Base-by-base conservation (phyloP, 2,329 filamentous ascomycete species). In the Scedosporium aurantiacum region DNA sequence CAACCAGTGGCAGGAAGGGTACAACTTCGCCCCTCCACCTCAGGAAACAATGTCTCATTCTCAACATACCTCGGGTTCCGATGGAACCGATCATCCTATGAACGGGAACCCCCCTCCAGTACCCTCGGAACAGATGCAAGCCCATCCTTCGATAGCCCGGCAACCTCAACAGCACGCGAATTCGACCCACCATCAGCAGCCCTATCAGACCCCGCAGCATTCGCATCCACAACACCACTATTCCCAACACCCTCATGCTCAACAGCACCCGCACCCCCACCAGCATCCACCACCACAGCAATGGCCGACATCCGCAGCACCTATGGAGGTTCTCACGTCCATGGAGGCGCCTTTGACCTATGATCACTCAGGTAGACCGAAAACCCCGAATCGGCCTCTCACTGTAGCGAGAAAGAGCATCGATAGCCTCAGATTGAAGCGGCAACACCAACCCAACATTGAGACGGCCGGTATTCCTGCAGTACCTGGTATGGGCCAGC, bases 401-500 rank as follows among this genome's bases (percentile, higher is more conserved):
- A 63, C 63, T 5, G 62, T 65, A 57, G 45, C 63, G 37, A 58
- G 52, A 37, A 63, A 60, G 45, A 67, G 66, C 52, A 55, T 68
- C 27, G 66, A 68, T 41, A 66, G 66, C 56, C 55, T 67, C 23
- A 54, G 66, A 14, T 63, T 63, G 10, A 68, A 67, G 61, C 61
- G 64, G n/a, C 65, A 63, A 8, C 61, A 62, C 21, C 12, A 43
- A 16, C 23, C 37, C 4, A n/a, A 16, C 7, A 21, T 52, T 37
- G 60, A 45, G n/a, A 54, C 16, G 37, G 14, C 18, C 27, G n/a
- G 28, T 2, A 52, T 57, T 8, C 21, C 60, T 8, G 37, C 60
- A 16, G 1, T 55, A 10, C 47, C 58, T 7, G 16, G 27, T 10
- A 37, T 54, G 28, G 45, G 25, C 12, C 58, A 60, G 10, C 43